Evolutionary conservation across 345 rosid genomes (phyloP).

Genomic region (Viola odorata): DNA sequence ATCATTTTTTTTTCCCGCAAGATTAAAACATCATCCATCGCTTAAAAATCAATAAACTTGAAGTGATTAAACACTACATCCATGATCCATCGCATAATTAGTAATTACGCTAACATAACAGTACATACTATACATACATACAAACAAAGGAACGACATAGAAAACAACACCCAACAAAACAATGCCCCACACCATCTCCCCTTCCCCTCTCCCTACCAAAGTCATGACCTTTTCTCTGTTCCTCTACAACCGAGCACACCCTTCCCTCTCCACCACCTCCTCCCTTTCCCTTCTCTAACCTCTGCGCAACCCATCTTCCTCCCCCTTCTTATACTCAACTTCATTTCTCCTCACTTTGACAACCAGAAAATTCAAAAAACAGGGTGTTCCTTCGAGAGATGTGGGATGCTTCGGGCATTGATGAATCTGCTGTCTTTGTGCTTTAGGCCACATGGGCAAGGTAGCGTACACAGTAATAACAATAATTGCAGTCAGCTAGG

Average conservation of each 20-base stretch:
- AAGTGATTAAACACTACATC: too few relatives aligned
- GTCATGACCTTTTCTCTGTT: slow-evolving; percentile 31
- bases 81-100: too few relatives aligned
- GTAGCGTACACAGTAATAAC: slow-evolving; percentile 17
- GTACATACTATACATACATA: background rate
- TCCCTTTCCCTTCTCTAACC: background rate
- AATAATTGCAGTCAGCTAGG: slow-evolving; percentile 42
- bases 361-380: background rate
- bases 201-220: slow-evolving; percentile 11
- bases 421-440: slow-evolving; percentile 85
- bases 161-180: slow-evolving; percentile 20
- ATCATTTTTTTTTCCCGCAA: too few relatives aligned
- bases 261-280: slow-evolving; percentile 9
- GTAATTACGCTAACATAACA: background rate
- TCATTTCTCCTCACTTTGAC: background rate
- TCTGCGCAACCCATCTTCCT: too few relatives aligned
- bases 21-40: too few relatives aligned
- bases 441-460: slow-evolving; percentile 65
- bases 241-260: slow-evolving; percentile 66
- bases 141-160: slow-evolving; percentile 14
- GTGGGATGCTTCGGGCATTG: slow-evolving; percentile 85
- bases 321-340: too few relatives aligned
- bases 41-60: too few relatives aligned
- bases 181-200: slow-evolving; percentile 14
- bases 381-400: slow-evolving; percentile 44